Percentiles rank a stretch among this genome's conserved stretches.
These are phyloP conservation scores for Eucalyptus polybractea DNA, from an alignment of 345 rosid genomes.

Conservation along the genomic window DNA sequence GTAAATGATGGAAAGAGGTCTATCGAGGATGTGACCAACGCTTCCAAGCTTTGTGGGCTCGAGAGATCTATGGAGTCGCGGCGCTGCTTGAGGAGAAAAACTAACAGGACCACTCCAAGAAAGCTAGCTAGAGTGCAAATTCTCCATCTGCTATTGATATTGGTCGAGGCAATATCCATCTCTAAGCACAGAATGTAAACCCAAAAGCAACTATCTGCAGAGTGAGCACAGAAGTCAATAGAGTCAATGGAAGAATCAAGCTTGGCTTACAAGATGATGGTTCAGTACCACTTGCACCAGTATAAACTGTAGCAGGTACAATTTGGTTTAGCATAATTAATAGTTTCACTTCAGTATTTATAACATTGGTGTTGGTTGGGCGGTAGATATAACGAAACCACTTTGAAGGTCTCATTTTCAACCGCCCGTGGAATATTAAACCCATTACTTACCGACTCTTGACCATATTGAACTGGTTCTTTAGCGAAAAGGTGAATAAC, in stretches of 20 bases:
- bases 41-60: not conserved
- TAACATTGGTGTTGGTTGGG: not conserved
- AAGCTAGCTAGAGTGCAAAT: constrained; percentile 15
- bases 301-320: not conserved
- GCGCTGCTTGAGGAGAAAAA: not conserved
- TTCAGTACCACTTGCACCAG: not conserved
- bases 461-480: not conserved
- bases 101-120: constrained; percentile 2
- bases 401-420: not conserved
- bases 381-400: not conserved
- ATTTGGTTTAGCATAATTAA: not conserved
- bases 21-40: not conserved
- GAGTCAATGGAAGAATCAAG: not conserved
- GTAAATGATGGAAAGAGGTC: not conserved
- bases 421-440: not conserved
- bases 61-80: not conserved
- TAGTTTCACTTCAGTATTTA: not conserved
- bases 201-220: not conserved
- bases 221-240: not conserved
- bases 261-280: not conserved
- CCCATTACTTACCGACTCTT: not conserved
- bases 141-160: constrained; percentile 16
- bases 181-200: not conserved
- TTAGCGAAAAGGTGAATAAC: not conserved
- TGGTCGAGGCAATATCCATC: not conserved